Conservation (phyloP, 768 basidiomycete species). For the Phylloporus sp. region DNA sequence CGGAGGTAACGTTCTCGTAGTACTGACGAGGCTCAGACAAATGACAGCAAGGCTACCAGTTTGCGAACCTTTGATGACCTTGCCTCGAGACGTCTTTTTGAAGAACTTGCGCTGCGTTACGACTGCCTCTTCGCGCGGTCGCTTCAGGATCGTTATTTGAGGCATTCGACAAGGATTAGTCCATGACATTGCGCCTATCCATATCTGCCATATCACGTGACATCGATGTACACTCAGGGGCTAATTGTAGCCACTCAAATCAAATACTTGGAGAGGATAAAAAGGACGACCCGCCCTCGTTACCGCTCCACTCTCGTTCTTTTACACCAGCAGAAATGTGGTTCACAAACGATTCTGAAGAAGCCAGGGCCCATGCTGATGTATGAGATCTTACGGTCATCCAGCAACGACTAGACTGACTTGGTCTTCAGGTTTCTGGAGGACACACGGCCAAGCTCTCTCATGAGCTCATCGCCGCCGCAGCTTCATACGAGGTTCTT, state of each 20-base stretch:
- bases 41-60: neutral
- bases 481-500: constrained; percentile 30
- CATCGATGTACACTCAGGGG: neutral
- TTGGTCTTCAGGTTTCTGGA: constrained; percentile 9
- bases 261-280: neutral
- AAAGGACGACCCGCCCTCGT: too few relatives aligned
- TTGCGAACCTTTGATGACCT: constrained; percentile 80
- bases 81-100: constrained; percentile 92
- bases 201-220: constrained; percentile 6
- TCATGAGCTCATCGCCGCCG: constrained; percentile 26
- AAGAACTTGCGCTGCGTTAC: constrained; percentile 88
- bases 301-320: too few relatives aligned
- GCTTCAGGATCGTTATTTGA: constrained; percentile 68
- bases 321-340: constrained; percentile 14
- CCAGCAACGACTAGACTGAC: neutral
- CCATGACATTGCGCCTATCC: too few relatives aligned
- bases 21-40: constrained; percentile 42
- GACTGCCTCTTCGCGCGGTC: constrained; percentile 64
- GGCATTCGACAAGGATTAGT: constrained; percentile 31
- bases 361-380: constrained; percentile 21
- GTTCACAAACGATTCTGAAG: constrained; percentile 21
- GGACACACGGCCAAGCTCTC: constrained; percentile 21
- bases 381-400: neutral
- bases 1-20: constrained; percentile 91
- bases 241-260: neutral